Percentiles rank a stretch among this genome's conserved stretches.
Conservation (phyloP, 306 rosid species). For the Casuarina glauca region DNA sequence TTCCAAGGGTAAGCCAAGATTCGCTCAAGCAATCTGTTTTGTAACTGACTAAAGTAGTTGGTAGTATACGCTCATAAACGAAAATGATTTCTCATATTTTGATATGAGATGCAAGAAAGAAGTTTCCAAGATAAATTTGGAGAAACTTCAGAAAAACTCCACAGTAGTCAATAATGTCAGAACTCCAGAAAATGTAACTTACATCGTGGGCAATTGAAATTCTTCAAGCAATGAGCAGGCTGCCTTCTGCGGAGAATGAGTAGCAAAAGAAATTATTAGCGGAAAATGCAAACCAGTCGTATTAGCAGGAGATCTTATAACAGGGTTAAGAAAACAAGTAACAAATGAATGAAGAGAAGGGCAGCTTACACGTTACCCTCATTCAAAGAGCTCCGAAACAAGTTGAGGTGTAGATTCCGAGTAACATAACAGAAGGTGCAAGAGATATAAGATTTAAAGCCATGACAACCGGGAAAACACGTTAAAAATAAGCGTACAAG, state of each 20-base stretch:
- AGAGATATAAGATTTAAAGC: constrained; percentile 19
- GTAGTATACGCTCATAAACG: background rate
- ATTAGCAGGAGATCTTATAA: background rate
- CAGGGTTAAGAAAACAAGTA: background rate
- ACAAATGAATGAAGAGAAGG: constrained; percentile 22
- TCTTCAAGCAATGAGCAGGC: constrained; percentile 57
- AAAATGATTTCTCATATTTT: background rate
- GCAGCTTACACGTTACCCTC: constrained; percentile 51
- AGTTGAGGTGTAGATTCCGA: constrained; percentile 77
- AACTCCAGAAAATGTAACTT: constrained; percentile 30
- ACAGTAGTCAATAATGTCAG: constrained; percentile 17
- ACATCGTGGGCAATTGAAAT: constrained; percentile 67
- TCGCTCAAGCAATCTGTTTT: background rate
- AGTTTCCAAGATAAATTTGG: background rate
- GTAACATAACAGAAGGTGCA: constrained; percentile 19
- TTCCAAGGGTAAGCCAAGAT: background rate
- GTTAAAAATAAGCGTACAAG: constrained; percentile 20
- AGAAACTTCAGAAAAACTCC: constrained; percentile 4
- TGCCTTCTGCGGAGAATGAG: constrained; percentile 41
- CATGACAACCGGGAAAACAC: background rate
- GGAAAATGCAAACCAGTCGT: background rate
- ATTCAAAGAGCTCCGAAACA: constrained; percentile 60
- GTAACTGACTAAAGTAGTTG: background rate
- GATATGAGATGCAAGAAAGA: background rate
- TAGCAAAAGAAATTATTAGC: constrained; percentile 13